Percentiles rank a stretch among this genome's conserved stretches.
These are phyloP conservation scores for Boletus edulis DNA, from an alignment of 768 basidiomycete species.

Conservation along the genomic window DNA sequence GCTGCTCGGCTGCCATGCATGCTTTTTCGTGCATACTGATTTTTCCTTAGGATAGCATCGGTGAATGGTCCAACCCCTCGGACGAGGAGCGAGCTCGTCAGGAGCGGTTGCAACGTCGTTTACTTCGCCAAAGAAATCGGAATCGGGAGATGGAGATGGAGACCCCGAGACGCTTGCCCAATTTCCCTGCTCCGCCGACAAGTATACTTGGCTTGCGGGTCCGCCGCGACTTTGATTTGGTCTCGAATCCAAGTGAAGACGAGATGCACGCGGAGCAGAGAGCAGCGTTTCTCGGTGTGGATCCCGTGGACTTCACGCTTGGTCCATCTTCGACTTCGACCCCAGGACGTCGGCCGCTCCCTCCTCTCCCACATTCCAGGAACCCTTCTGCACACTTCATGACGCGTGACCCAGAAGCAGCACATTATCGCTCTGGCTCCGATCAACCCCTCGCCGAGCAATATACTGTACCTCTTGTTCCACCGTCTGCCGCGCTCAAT, in stretches of 20 bases:
- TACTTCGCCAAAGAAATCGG: conserved; percentile 45
- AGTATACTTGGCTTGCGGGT: conserved; percentile 42
- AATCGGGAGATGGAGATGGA: conserved; percentile 39
- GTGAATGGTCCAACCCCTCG: conserved; percentile 89
- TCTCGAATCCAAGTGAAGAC: conserved; percentile 88
- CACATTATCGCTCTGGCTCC: conserved; percentile 56
- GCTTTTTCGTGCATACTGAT: conserved; percentile 6
- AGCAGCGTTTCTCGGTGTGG: conserved; percentile 44
- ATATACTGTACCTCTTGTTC: conserved; percentile 12
- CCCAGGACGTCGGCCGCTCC: conserved; percentile 49
- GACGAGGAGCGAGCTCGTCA: conserved; percentile 84
- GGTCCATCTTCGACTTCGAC: conserved; percentile 44
- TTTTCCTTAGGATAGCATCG: conserved; percentile 59
- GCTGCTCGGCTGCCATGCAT: conserved; percentile 9
- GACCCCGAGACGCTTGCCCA: conserved; percentile 68
- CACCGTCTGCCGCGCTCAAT: conserved; percentile 48
- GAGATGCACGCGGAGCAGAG: conserved; percentile 37
- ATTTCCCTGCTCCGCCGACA: conserved; percentile 76
- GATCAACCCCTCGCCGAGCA: conserved; percentile 38
- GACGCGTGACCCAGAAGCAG: conserved; percentile 55
- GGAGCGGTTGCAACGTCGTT: conserved; percentile 59
- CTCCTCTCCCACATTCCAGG: conserved; percentile 65
- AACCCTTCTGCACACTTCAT: conserved; percentile 61
- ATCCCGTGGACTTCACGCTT: conserved; percentile 43
- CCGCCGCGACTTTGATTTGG: conserved; percentile 60